Conservation (phyloP, 495 filamentous ascomycete genomes). For the Aspergillus biplanus region DNA sequence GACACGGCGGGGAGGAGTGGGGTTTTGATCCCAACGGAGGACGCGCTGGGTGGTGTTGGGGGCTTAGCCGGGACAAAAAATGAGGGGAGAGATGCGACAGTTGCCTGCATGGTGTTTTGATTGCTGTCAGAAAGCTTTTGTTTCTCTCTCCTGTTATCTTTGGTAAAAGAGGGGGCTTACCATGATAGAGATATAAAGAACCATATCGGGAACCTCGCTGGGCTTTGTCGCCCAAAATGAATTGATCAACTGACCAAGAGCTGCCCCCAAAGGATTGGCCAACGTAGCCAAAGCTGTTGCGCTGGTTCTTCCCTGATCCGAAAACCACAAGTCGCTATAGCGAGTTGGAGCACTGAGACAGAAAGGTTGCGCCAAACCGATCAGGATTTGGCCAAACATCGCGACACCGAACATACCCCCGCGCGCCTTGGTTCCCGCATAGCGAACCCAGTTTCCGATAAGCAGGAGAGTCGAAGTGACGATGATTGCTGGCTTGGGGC, state of each 20-base stretch:
- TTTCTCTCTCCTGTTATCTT: slow-evolving; percentile 3
- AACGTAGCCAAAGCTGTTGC: slow-evolving; percentile 86
- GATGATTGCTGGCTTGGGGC: slow-evolving; percentile 79
- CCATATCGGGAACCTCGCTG: slow-evolving; percentile 74
- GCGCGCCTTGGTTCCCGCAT: slow-evolving; percentile 69
- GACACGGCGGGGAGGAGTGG: slow-evolving; percentile 53
- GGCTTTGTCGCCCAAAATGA: slow-evolving; percentile 70
- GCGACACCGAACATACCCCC: slow-evolving; percentile 71
- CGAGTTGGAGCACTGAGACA: slow-evolving; percentile 86
- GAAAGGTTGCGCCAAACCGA: slow-evolving; percentile 89
- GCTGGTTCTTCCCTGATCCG: slow-evolving; percentile 76
- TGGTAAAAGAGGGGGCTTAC: slow-evolving; percentile 47
- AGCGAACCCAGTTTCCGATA: slow-evolving; percentile 90
- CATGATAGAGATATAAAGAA: slow-evolving; percentile 85
- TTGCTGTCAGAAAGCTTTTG: background rate
- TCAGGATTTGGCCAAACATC: slow-evolving; percentile 95
- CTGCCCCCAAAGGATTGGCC: slow-evolving; percentile 87
- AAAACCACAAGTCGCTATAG: slow-evolving; percentile 96
- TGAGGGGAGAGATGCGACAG: slow-evolving; percentile 72
- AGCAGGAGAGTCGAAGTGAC: slow-evolving; percentile 72
- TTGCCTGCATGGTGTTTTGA: slow-evolving; percentile 52
- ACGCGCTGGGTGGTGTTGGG: slow-evolving; percentile 70
- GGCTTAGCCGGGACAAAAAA: slow-evolving; percentile 83
- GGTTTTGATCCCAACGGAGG: slow-evolving; percentile 48
- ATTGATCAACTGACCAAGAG: slow-evolving; percentile 82